Evolutionary conservation across 345 rosid species (phyloP).

Genomic region (Aquilaria sinensis): DNA sequence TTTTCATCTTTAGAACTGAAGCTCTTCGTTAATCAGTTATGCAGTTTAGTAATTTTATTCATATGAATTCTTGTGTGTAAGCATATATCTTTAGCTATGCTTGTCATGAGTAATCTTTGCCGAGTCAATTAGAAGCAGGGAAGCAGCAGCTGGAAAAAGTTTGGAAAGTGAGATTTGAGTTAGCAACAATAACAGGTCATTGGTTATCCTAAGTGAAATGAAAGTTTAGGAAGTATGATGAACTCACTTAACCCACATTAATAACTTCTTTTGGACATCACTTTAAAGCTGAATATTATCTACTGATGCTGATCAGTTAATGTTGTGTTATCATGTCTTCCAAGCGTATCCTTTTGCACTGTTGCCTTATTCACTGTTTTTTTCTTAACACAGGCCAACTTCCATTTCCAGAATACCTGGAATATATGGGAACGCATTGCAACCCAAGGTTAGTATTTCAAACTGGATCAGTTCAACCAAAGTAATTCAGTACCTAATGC

Average conservation of each 20-base stretch:
- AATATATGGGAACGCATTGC: slow-evolving; percentile 29
- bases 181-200: too few species aligned
- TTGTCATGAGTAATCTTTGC: neutral
- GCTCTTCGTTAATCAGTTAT: slow-evolving; percentile 2
- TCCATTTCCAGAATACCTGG: slow-evolving; percentile 28
- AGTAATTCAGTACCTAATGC: slow-evolving; percentile 13
- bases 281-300: too few species aligned
- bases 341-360: slow-evolving; percentile 7
- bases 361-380: neutral
- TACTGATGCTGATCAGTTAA: neutral
- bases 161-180: too few species aligned
- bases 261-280: too few species aligned
- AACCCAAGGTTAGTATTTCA: slow-evolving; percentile 41
- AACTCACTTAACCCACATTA: too few species aligned
- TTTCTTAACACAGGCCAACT: slow-evolving; percentile 36
- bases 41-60: neutral
- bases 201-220: too few species aligned
- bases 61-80: neutral
- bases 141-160: too few species aligned
- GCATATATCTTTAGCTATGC: neutral
- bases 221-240: too few species aligned
- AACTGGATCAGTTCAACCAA: slow-evolving; percentile 1
- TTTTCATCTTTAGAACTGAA: too few species aligned
- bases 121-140: too few species aligned
- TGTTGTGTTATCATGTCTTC: slow-evolving; percentile 9